Evolutionary conservation across 257 asterid species (phyloP), one percentile per base, ranked within the genome.

Genomic region (Jacaranda mimosifolia): DNA sequence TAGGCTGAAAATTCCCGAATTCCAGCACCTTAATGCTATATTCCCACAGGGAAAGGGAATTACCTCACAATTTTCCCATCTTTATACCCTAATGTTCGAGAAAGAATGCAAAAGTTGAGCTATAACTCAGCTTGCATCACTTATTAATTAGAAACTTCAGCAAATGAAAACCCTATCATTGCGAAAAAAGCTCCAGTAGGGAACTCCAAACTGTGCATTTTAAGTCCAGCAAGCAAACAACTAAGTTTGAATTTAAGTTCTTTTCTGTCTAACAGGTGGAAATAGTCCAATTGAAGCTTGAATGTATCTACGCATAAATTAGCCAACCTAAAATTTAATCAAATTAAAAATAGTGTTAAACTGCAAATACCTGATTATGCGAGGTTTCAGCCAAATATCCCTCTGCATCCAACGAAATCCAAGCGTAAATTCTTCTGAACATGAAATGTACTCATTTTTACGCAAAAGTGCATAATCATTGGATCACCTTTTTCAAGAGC

Each of bases 301-400:
- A 26, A 26, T 26, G 32, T 26, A 26, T 26, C 32, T 26, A 26
- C 1, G 32, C 32, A 26, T 26, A 26, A 26, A 26, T 26, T 26
- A 26, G 2, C 32, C 32, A 26, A 26, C 32, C 32, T 26, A 26
- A 26, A 26, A 26, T 26, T 26, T 26, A 26, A 26, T 26, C 32
- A 26, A 32, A 63, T 80, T 45, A 46, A 11, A 60, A 14, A 19
- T 15, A 57, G 67, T 7, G 15, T 15, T 43, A 9, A 14, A 40
- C 21, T 7, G 6, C 21, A 19, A 39, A 35, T 26, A 92, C 98
- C 98, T 95, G 99, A 86, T 95, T 95, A 43, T 81, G 84, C 43
- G 97, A 86, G 59, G 70, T 79, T 51, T 87, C 88, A 63, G 86
- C 75, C 71, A 89, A 84, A 89, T 90, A 95, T 59, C 97, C 97